Conservation (phyloP, 140 eudicot genomes). For the Erigeron philadelphicus region DNA sequence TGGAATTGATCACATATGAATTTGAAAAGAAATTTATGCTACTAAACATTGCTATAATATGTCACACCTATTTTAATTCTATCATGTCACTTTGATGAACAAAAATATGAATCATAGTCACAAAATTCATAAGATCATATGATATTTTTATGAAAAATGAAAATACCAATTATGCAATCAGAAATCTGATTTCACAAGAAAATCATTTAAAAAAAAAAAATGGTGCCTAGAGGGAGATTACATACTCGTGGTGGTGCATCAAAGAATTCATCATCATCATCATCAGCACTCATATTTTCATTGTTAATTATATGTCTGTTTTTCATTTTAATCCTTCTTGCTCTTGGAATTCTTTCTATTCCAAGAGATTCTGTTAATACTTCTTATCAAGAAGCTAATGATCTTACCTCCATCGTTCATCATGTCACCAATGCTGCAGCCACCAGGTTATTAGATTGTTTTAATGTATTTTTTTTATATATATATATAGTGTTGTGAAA, state of each 20-base stretch:
- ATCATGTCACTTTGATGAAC: too few relatives aligned
- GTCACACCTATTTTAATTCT: too few relatives aligned
- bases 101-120: too few relatives aligned
- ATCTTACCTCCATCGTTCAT: constrained; percentile 59
- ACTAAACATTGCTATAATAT: too few relatives aligned
- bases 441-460: too few relatives aligned
- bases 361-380: constrained; percentile 37
- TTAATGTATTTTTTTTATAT: too few relatives aligned
- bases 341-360: constrained; percentile 61
- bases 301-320: constrained; percentile 37
- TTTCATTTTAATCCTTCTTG: constrained; percentile 54
- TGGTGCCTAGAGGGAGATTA: constrained; percentile 52
- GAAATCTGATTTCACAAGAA: background rate
- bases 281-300: constrained; percentile 40
- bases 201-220: background rate
- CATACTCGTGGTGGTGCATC: constrained; percentile 33
- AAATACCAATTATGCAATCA: background rate
- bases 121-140: too few relatives aligned
- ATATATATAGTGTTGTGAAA: too few relatives aligned
- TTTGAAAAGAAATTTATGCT: too few relatives aligned
- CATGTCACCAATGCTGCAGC: constrained; percentile 22
- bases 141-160: too few relatives aligned
- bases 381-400: constrained; percentile 37
- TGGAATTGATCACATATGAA: too few relatives aligned
- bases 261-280: constrained; percentile 38